Evolutionary conservation across 73 alveolate species (phyloP).

Genomic region (Paramecium octaurelia): DNA sequence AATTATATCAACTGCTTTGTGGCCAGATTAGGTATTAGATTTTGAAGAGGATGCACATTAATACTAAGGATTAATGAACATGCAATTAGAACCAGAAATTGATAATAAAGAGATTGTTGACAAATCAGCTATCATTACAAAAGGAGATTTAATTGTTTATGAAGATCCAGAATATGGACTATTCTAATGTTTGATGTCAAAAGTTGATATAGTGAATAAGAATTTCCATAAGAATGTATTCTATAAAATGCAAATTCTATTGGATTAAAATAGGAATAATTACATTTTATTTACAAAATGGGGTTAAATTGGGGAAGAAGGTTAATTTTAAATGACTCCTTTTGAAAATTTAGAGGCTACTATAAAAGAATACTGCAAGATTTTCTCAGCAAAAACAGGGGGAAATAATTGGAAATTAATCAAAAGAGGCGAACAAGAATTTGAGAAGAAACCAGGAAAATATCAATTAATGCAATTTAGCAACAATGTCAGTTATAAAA

Average conservation of each 20-base stretch:
- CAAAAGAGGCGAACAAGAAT: background rate
- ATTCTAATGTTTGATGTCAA: constrained; percentile 90
- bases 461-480: background rate
- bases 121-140: background rate
- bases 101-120: background rate
- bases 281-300: constrained; percentile 94
- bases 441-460: background rate
- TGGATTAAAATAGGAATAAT: constrained; percentile 89
- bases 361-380: constrained; percentile 82
- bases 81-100: constrained; percentile 6
- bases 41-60: constrained; percentile 61
- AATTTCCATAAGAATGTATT: constrained; percentile 91
- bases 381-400: constrained; percentile 61
- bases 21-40: constrained; percentile 67
- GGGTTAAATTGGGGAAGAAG: constrained; percentile 97
- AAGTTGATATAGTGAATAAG: constrained; percentile 94
- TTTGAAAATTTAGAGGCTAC: constrained; percentile 81
- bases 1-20: background rate
- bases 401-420: constrained; percentile 21
- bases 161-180: constrained; percentile 50
- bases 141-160: background rate
- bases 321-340: constrained; percentile 95
- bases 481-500: background rate
- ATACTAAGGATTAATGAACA: constrained; percentile 55
- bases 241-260: constrained; percentile 91